A percentile compares a stretch with the other conserved stretches of the same genome.
These are phyloP conservation scores for Chrysoporthe deuterocubensis DNA, from an alignment of 2,329 filamentous ascomycete genomes.

Conservation along the genomic window DNA sequence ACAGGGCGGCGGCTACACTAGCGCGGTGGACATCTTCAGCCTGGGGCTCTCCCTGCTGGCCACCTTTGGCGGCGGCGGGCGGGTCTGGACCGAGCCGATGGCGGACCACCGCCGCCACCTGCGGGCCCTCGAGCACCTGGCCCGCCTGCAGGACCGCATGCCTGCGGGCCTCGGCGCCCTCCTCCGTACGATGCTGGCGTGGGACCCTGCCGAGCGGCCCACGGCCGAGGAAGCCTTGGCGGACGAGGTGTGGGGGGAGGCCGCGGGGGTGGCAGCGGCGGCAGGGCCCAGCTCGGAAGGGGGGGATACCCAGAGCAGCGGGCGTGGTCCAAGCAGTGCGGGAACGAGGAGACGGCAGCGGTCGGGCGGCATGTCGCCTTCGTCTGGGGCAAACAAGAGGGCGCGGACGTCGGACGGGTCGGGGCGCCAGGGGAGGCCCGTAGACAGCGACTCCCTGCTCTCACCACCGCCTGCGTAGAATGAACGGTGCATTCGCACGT, in stretches of 20 bases:
- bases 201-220: no score
- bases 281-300: no score
- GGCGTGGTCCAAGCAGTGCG: not conserved
- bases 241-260: no score
- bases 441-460: no score
- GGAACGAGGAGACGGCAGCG: no score
- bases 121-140: conserved; percentile 3
- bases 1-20: not conserved
- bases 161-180: not conserved
- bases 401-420: no score
- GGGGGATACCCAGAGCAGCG: not conserved
- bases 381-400: no score
- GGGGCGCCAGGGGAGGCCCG: no score
- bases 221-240: no score
- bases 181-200: not conserved
- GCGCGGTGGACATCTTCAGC: conserved; percentile 15
- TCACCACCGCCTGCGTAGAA: not conserved
- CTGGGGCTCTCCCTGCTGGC: conserved; percentile 12
- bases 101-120: not conserved
- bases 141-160: conserved; percentile 4
- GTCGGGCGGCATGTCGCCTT: no score
- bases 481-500: no score
- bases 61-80: not conserved
- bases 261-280: no score
- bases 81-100: not conserved